Evolutionary conservation across 2,329 filamentous ascomycete species (phyloP), one percentile per base, ranked within the genome.

Genomic region (Aquanectria penicillioides): DNA sequence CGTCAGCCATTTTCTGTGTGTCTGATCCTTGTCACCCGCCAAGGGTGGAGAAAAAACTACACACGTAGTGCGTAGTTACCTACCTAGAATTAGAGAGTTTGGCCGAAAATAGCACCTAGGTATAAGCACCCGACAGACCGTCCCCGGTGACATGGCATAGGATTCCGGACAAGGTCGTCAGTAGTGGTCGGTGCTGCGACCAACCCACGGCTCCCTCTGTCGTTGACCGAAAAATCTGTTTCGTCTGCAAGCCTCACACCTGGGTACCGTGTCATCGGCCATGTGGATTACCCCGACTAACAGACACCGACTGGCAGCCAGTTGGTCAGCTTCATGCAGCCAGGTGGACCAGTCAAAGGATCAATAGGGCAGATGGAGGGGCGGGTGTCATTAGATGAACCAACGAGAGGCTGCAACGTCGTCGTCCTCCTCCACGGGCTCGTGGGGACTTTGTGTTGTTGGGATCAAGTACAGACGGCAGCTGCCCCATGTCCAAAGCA

Each of bases 271-370:
- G 43, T 43, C 22, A n/a, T n/a, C n/a, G n/a, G n/a, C n/a, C n/a
- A n/a, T n/a, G n/a, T n/a, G n/a, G n/a, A n/a, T n/a, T n/a, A n/a
- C n/a, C n/a, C n/a, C n/a, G n/a, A n/a, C n/a, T n/a, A n/a, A n/a
- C n/a, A n/a, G n/a, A n/a, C n/a, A n/a, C 41, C 53, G 37, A 56
- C 23, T 34, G 53, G 31, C 46, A 46, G 37, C 29, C 49, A 18
- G 33, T 41, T 48, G 26, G 38, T 31, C 33, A n/a, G 29, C 22
- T 47, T 44, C 54, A 40, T 62, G 49, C 26, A 40, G 22, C 31
- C 23, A 12, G 50, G 53, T 52, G 53, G 54, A 51, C 49, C 34
- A 54, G 49, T 62, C 43, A 40, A 37, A 55, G 33, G 37, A 51
- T 51, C 23, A 50, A 33, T 28, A 28, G 9, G 18, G 20, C n/a